Evolutionary conservation across 495 filamentous ascomycete species (phyloP), one percentile per base, ranked within the genome.

Genomic region (Penicillium taxi): DNA sequence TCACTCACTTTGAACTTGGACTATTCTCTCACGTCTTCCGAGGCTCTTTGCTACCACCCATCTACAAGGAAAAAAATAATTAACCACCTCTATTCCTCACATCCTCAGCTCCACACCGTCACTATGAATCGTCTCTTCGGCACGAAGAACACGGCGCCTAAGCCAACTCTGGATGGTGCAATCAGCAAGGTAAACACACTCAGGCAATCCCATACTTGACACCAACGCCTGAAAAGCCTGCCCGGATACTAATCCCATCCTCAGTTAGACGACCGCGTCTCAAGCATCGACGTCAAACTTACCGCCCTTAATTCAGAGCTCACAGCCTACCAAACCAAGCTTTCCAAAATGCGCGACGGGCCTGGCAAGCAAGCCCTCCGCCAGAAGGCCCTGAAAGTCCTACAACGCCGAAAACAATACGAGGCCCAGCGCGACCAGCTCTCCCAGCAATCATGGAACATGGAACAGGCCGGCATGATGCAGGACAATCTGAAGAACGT

Each of bases 401-500:
- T 96, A 1, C 88, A 94, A 63, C 84, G 87, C n/a, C 84, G 93
- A 20, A 94, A 94, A 55, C 81, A 90, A 64, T 95, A 96, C 75
- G 91, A 98, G 61, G 66, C 71, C 7, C 90, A 98, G 67, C 82
- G 88, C 12, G 90, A 96, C 47, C 88, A 98, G 64, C 80, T 96
- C 37, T 86, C 93, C 61, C 77, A 82, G 48, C 91, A 96, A 60
- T 84, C 82, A 9, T 96, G 91, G 91, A 98, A 96, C 67, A 96
- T 98, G 89, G 89, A 96, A 61, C 91, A 96, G 57, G 91, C 91
- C 5, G 84, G 85, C 59, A 94, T 93, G 73, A 96, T 98, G 93
- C 88, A 91, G 65, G 91, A 96, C 62, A 96, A 98, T 51, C 78
- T 98, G 22, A 93, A 94, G 56, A 96, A 96, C 59, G 89, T 93